A percentile compares a stretch with the other conserved stretches of the same genome.
These are phyloP conservation scores for Abrus precatorius DNA, from an alignment of 306 rosid genomes.

Conservation along the genomic window DNA sequence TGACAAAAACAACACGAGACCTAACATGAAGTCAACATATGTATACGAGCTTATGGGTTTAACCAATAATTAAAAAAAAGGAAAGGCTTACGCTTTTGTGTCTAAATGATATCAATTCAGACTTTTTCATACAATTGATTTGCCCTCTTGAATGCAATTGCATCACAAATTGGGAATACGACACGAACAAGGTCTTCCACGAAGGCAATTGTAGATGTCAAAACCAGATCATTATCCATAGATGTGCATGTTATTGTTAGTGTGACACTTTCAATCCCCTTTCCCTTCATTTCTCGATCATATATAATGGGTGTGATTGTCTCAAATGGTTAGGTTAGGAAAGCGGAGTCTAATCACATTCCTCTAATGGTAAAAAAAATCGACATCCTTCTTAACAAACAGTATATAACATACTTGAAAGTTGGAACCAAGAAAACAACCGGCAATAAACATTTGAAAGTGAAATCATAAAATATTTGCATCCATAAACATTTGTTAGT, in stretches of 20 bases:
- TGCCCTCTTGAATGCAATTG: background rate
- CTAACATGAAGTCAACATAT: background rate
- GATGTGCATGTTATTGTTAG: background rate
- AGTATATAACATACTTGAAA: background rate
- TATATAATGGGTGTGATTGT: background rate
- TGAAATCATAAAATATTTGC: background rate
- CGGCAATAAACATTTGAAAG: background rate
- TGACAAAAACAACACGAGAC: background rate
- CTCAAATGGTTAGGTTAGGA: background rate
- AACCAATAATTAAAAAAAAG: background rate
- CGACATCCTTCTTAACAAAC: background rate
- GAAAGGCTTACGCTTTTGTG: background rate
- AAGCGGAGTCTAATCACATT: background rate
- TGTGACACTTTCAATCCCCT: constrained; percentile 7
- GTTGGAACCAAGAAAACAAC: background rate
- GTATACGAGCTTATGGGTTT: background rate
- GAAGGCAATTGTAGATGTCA: background rate
- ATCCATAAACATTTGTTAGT: too few relatives aligned
- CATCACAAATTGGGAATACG: background rate
- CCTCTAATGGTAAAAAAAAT: constrained; percentile 17
- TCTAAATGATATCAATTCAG: constrained; percentile 4
- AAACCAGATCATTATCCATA: background rate
- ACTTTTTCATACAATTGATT: background rate
- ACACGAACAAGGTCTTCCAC: background rate
- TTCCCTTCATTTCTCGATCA: background rate